Percentiles rank a stretch among this genome's conserved stretches.
phyloP scores from a whole-genome alignment of 768 basidiomycete species.

The Sutorius australiensis region DNA sequence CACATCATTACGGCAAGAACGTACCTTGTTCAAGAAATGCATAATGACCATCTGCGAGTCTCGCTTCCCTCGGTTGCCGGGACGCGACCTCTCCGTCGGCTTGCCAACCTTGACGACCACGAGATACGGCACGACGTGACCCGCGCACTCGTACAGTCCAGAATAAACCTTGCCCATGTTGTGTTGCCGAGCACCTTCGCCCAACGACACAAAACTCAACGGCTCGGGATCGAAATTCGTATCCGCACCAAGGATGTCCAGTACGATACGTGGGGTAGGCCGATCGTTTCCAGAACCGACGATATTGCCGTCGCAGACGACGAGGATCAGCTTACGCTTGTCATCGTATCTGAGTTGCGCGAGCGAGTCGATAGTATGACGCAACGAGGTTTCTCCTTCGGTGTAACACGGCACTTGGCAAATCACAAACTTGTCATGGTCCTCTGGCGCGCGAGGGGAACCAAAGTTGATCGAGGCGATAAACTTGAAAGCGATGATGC shows the following conservation, averaged over 20 bases:
- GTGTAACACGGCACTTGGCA: conserved; percentile 99
- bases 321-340: conserved; percentile 89
- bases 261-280: conserved; percentile 91
- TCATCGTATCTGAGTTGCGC: conserved; percentile 96
- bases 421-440: conserved; percentile 95
- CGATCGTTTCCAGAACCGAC: conserved; percentile 96
- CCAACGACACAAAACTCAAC: conserved; percentile 88
- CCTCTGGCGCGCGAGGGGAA: conserved; percentile 77
- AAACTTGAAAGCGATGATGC: conserved; percentile 96
- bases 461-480: conserved; percentile 86
- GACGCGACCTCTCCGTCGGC: conserved; percentile 87
- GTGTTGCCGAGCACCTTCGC: conserved; percentile 93
- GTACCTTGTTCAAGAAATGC: conserved; percentile 96
- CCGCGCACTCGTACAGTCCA: conserved; percentile 87
- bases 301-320: conserved; percentile 98
- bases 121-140: conserved; percentile 94
- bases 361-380: conserved; percentile 88
- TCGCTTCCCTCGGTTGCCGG: conserved; percentile 97
- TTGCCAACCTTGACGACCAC: conserved; percentile 93
- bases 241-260: conserved; percentile 94
- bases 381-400: conserved; percentile 84
- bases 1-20: conserved; percentile 4
- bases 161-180: conserved; percentile 99
- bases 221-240: conserved; percentile 93
- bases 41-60: conserved; percentile 95